Base-by-base conservation (phyloP, 2,329 filamentous ascomycete genomes). In the Chrysosporium keratinophilum region DNA sequence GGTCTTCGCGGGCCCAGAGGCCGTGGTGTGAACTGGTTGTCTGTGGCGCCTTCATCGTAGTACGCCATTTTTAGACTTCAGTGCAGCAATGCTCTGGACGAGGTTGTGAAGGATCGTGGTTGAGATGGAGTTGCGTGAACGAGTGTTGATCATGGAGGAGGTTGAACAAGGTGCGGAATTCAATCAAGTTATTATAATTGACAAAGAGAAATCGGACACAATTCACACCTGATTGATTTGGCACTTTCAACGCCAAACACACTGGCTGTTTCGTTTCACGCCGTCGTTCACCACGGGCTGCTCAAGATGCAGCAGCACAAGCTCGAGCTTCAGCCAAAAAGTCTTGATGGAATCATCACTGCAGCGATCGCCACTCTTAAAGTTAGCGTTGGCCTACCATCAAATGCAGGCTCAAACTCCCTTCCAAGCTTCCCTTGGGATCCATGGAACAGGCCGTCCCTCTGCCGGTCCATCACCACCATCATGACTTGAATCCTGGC, bases 1-100 rank as follows among this genome's bases (percentile, higher is more conserved):
- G 70, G 70, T 58, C 70, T 64, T 55, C 70, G 68, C 51, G 69
- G 68, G 43, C 69, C 70, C 12, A 63, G 63, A 17, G 50, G 34
- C 5, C 58, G 57, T 7, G 58, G 54, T 44, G 52, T 37, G 53
- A 63, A 62, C 56, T 63, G 64, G 54, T 59, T 56, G 42, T 71
- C 69, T n/a, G 50, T 46, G 5, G 62, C 64, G 34, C 60, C 66
- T 54, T 64, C 61, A 37, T 72, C 70, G 11, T 72, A 69, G 57
- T 69, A 71, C 52, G 69, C 67, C 70, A 72, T 71, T 3, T 39
- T 46, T 17, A 34, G 23, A 35, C 23, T 37, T 17, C 31, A 9
- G 17, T 28, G 23, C 2, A 49, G 33, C 10, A n/a, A 11, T 49
- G 6, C 28, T 46, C 42, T 28, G 15, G 20, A 17, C 11, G 28